Conservation (phyloP, 768 basidiomycete genomes). For the Amanita molliuscula region DNA sequence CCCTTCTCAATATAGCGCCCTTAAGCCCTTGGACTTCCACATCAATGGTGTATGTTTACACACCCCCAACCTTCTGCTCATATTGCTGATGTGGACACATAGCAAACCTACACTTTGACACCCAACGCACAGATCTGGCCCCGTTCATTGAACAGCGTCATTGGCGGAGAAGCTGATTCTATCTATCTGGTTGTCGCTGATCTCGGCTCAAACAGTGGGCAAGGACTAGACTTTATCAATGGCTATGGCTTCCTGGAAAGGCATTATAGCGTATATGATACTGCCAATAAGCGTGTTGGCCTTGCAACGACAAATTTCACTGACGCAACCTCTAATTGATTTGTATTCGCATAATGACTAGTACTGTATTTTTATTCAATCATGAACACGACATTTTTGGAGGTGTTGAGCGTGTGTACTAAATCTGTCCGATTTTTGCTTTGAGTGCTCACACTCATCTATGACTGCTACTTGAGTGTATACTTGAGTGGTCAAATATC, state of each 20-base stretch:
- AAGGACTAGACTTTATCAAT: slow-evolving; percentile 59
- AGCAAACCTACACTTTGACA: slow-evolving; percentile 45
- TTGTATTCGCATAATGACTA: too few relatives aligned
- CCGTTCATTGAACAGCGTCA: slow-evolving; percentile 39
- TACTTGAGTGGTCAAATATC: too few relatives aligned
- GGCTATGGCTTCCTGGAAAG: slow-evolving; percentile 34
- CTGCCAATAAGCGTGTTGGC: background rate
- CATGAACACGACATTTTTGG: too few relatives aligned
- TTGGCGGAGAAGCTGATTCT: slow-evolving; percentile 39
- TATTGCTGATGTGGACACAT: slow-evolving; percentile 10
- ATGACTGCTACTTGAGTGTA: too few relatives aligned
- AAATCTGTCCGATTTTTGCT: too few relatives aligned
- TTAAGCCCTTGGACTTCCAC: slow-evolving; percentile 49
- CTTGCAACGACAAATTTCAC: background rate
- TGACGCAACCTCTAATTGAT: background rate
- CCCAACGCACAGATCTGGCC: slow-evolving; percentile 67
- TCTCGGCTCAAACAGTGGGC: slow-evolving; percentile 37
- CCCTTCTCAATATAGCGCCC: slow-evolving; percentile 32
- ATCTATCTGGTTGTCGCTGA: slow-evolving; percentile 54
- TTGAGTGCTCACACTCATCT: too few relatives aligned
- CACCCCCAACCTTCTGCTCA: slow-evolving; percentile 17
- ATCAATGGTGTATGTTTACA: slow-evolving; percentile 32
- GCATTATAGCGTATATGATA: slow-evolving; percentile 58
- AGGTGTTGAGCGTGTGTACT: too few relatives aligned
- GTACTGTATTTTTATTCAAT: background rate